Evolutionary conservation across 1,284 basidiomycete genomes (phyloP).

Genomic region (Hortiboletus rubellus): DNA sequence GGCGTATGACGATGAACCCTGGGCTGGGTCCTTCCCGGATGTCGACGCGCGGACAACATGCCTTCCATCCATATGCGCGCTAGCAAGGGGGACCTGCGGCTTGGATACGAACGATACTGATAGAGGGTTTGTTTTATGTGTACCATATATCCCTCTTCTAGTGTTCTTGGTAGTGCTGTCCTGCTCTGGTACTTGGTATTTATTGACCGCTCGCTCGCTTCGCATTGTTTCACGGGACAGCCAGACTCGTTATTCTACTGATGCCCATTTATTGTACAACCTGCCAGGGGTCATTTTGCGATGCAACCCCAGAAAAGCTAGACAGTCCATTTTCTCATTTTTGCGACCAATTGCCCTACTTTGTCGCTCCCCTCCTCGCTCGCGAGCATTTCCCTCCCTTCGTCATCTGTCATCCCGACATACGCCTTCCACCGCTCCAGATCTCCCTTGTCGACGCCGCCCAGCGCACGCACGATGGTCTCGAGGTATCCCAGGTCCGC

Average conservation of each 20-base stretch:
- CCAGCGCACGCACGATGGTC: conserved; percentile 89
- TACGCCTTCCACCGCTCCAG: conserved; percentile 75
- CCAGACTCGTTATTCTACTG: conserved; percentile 1
- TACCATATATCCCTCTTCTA: conserved; percentile 35
- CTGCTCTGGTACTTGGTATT: conserved; percentile 18
- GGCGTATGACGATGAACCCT: conserved; percentile 42
- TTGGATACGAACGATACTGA: neutral
- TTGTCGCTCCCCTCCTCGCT: conserved; percentile 36
- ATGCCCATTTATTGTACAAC: conserved; percentile 8
- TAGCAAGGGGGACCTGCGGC: conserved; percentile 13
- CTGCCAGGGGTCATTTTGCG: neutral
- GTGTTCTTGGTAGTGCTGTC: conserved; percentile 6
- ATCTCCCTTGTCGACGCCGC: conserved; percentile 80
- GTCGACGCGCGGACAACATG: conserved; percentile 56
- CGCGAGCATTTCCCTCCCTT: conserved; percentile 44
- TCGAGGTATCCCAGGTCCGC: conserved; percentile 87
- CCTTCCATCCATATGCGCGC: conserved; percentile 62
- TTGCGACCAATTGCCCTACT: conserved; percentile 46
- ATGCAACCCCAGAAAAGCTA: neutral
- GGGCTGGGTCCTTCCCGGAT: conserved; percentile 55
- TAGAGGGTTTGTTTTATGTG: conserved; percentile 18
- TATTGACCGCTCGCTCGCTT: conserved; percentile 6
- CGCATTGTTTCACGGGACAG: neutral
- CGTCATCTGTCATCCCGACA: conserved; percentile 60
- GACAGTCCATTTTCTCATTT: conserved; percentile 53